Conservation (phyloP, 1,284 basidiomycete species). For the Schizopora paradoxa region DNA sequence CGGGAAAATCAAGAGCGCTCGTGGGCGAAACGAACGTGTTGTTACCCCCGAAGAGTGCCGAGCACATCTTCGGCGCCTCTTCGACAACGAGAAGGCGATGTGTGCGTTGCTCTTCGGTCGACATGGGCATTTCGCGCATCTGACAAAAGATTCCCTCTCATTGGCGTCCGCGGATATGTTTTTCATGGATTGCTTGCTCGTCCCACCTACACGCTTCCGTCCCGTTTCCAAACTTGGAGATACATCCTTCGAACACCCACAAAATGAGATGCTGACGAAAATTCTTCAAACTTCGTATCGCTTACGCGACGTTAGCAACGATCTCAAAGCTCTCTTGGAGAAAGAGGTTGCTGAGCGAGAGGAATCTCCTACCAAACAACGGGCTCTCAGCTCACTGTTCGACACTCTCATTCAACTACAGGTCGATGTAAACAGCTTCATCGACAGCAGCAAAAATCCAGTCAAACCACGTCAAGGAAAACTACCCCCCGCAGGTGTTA, state of each 20-base stretch:
- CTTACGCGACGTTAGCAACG: slow-evolving; percentile 73
- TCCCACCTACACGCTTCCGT: slow-evolving; percentile 94
- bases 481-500: slow-evolving; percentile 91
- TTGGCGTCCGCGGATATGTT: slow-evolving; percentile 90
- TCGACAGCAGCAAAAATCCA: slow-evolving; percentile 97
- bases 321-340: slow-evolving; percentile 54
- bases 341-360: slow-evolving; percentile 59
- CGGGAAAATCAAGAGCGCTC: slow-evolving; percentile 68
- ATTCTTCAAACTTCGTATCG: slow-evolving; percentile 81
- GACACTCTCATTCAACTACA: slow-evolving; percentile 88
- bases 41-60: slow-evolving; percentile 90
- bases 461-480: slow-evolving; percentile 81
- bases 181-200: slow-evolving; percentile 90
- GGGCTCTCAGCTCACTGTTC: slow-evolving; percentile 68
- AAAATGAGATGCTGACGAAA: slow-evolving; percentile 90
- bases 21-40: slow-evolving; percentile 84
- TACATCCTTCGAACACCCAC: slow-evolving; percentile 91
- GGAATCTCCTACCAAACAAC: slow-evolving; percentile 43
- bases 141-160: slow-evolving; percentile 50
- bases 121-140: slow-evolving; percentile 77
- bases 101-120: slow-evolving; percentile 89
- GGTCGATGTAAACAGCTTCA: slow-evolving; percentile 94
- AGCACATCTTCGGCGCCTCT: slow-evolving; percentile 86
- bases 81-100: slow-evolving; percentile 77
- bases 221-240: slow-evolving; percentile 93